A percentile compares a stretch with the other conserved stretches of the same genome.
phyloP scores from a whole-genome alignment of 352 stramenopile species.

The Phytophthora brassicae region DNA sequence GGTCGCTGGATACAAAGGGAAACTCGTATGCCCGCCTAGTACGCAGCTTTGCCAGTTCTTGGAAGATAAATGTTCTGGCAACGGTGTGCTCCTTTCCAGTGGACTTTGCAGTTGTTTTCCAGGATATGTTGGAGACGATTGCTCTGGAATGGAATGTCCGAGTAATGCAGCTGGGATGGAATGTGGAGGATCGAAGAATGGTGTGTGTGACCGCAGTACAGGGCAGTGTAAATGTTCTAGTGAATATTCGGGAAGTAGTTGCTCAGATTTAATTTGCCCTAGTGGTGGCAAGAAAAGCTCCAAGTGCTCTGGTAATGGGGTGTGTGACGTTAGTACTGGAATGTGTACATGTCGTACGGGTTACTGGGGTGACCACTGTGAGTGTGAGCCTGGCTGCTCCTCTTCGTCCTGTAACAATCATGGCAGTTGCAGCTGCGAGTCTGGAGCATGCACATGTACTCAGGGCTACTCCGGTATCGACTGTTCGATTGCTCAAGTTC shows the following conservation, averaged over 20 bases:
- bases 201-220: slow-evolving; percentile 49
- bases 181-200: slow-evolving; percentile 41
- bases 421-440: slow-evolving; percentile 64
- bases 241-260: slow-evolving; percentile 59
- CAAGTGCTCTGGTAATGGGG: slow-evolving; percentile 71
- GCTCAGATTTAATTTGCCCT: slow-evolving; percentile 61
- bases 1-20: slow-evolving; percentile 51
- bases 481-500: slow-evolving; percentile 26
- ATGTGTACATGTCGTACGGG: slow-evolving; percentile 52
- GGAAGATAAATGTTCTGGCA: slow-evolving; percentile 67
- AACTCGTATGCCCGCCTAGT: slow-evolving; percentile 51
- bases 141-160: slow-evolving; percentile 55
- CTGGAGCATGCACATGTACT: slow-evolving; percentile 55
- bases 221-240: slow-evolving; percentile 50
- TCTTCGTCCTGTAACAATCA: slow-evolving; percentile 36
- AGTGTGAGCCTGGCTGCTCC: slow-evolving; percentile 72
- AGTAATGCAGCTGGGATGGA: slow-evolving; percentile 31
- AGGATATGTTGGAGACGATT: slow-evolving; percentile 54
- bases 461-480: slow-evolving; percentile 46
- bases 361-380: slow-evolving; percentile 64
- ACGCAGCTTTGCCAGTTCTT: slow-evolving; percentile 61
- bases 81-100: slow-evolving; percentile 52
- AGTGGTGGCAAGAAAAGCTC: slow-evolving; percentile 20
- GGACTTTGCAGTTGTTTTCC: slow-evolving; percentile 61
- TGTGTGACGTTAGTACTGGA: slow-evolving; percentile 49